Percentiles rank a stretch among this genome's conserved stretches.
Conservation (phyloP, 208 protist species). For the Leishmania tropica region DNA sequence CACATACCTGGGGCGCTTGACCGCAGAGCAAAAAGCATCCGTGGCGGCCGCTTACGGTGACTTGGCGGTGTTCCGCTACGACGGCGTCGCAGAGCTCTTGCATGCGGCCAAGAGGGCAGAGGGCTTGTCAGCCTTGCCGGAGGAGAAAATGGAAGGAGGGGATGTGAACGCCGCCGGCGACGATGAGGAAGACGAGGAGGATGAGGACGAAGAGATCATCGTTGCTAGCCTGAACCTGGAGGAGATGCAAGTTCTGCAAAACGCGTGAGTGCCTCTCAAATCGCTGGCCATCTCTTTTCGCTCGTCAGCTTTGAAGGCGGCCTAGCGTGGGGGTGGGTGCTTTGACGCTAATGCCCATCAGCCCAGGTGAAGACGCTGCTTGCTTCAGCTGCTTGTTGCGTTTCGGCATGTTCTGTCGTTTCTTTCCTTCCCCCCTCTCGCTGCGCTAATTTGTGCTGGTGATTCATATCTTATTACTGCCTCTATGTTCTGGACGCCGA, state of each 20-base stretch:
- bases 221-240: conserved; percentile 33
- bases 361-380: background rate
- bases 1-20: conserved; percentile 40
- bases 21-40: conserved; percentile 51
- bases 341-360: background rate
- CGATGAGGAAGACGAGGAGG: conserved; percentile 38
- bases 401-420: background rate
- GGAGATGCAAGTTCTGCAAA: conserved; percentile 2
- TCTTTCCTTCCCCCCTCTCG: background rate
- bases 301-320: background rate
- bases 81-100: conserved; percentile 25
- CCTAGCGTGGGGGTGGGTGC: background rate
- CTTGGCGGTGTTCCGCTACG: conserved; percentile 64
- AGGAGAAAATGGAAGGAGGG: background rate
- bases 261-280: background rate
- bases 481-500: background rate
- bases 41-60: conserved; percentile 63
- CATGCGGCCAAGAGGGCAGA: conserved; percentile 29
- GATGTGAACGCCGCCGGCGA: conserved; percentile 10
- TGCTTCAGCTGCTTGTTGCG: background rate
- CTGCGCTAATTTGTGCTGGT: background rate
- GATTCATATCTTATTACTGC: background rate
- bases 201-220: conserved; percentile 46
- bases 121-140: background rate
- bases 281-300: background rate